Percentiles rank a stretch among this genome's conserved stretches.
Evolutionary conservation across 2,329 filamentous ascomycete genomes (phyloP).

Genomic region (Rugonectria rugulosa): DNA sequence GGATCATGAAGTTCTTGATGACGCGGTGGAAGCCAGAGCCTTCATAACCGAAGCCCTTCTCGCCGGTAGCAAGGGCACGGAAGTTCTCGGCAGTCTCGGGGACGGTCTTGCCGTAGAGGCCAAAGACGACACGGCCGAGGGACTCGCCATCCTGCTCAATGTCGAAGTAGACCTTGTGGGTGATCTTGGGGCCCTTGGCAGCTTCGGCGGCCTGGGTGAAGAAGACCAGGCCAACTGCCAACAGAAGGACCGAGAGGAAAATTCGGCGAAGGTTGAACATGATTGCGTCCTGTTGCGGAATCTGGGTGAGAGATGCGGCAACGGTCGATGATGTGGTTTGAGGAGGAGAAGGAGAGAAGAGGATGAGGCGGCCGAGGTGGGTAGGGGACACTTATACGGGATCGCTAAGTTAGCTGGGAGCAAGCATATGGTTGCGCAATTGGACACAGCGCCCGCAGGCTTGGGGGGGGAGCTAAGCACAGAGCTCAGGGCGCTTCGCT

Average conservation of each 20-base stretch:
- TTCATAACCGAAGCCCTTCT: constrained; percentile 86
- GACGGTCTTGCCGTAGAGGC: constrained; percentile 87
- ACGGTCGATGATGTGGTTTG: constrained; percentile 25
- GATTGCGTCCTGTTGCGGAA: constrained; percentile 43
- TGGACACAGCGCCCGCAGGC: constrained; percentile 23
- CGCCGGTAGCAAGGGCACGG: constrained; percentile 81
- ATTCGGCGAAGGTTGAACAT: constrained; percentile 81
- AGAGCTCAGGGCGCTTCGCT: background rate
- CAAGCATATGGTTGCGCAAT: constrained; percentile 33
- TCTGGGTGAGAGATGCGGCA: constrained; percentile 17
- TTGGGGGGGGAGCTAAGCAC: constrained; percentile 14
- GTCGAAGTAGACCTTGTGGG: constrained; percentile 93
- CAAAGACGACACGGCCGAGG: constrained; percentile 79
- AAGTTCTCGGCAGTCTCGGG: constrained; percentile 79
- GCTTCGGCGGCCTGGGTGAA: constrained; percentile 78
- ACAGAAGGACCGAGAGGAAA: constrained; percentile 75
- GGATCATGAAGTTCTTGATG: constrained; percentile 92
- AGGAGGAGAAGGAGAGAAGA: constrained; percentile 14
- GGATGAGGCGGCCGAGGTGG: constrained; percentile 23
- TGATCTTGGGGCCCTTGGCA: constrained; percentile 91
- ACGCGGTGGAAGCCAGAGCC: constrained; percentile 88
- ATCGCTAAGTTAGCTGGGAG: constrained; percentile 16
- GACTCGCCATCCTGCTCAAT: constrained; percentile 78
- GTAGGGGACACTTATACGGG: constrained; percentile 39
- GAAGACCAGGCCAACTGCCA: constrained; percentile 77